phyloP scores from a whole-genome alignment of 306 rosid genomes.

The Quercus bicolor region DNA sequence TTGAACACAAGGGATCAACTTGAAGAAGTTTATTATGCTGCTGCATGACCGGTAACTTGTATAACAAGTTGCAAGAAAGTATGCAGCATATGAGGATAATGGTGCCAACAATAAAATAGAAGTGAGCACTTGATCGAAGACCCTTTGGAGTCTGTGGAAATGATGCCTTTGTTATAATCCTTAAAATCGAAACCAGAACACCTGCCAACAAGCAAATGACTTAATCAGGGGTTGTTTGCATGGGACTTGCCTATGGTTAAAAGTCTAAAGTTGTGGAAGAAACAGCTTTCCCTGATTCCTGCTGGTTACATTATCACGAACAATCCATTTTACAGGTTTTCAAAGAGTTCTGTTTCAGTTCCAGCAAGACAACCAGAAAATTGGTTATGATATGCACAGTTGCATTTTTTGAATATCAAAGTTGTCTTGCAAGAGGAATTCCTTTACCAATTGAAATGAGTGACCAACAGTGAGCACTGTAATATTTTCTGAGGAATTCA shows the following conservation, averaged over 20 bases:
- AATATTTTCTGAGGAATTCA: too few species aligned
- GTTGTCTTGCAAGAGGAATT: too few species aligned
- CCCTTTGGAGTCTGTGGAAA: conserved; percentile 79
- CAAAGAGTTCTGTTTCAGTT: background rate
- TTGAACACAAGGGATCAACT: conserved; percentile 39
- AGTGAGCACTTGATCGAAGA: conserved; percentile 74
- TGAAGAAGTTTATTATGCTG: conserved; percentile 38
- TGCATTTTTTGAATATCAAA: too few species aligned
- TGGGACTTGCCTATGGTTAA: background rate
- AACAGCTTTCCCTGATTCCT: too few species aligned
- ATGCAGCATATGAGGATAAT: conserved; percentile 69
- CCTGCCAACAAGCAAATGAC: conserved; percentile 48
- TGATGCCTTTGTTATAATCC: conserved; percentile 80
- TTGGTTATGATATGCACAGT: too few species aligned
- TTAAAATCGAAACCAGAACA: conserved; percentile 64
- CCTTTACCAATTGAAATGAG: too few species aligned
- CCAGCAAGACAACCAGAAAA: background rate
- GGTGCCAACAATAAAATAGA: conserved; percentile 70
- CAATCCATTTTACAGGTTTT: too few species aligned
- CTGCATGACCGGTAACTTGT: conserved; percentile 75
- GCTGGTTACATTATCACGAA: too few species aligned
- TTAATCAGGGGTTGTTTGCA: background rate
- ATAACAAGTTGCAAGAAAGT: conserved; percentile 61
- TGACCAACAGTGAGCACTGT: too few species aligned
- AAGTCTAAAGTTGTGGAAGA: background rate